Evolutionary conservation across 345 rosid genomes (phyloP), one percentile per base, ranked within the genome.

Genomic region (Sisymbrium irio): DNA sequence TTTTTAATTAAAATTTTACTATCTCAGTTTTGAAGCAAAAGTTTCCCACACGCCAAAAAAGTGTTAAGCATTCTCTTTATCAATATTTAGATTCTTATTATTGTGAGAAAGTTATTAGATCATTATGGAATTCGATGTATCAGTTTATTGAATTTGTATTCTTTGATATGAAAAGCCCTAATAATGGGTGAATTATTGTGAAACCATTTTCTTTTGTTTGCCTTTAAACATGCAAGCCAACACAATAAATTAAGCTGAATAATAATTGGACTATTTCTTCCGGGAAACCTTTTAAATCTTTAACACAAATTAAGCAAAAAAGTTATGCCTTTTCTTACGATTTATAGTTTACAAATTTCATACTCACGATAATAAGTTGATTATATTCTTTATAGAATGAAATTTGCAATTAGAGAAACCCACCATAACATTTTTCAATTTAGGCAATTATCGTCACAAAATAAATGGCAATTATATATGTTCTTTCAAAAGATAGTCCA

Each of bases 141-240:
- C 18, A 54, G 11, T 42, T 68, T 17, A 25, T 35, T 53, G 30
- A 57, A 68, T 35, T 27, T 49, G 36, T 61, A 46, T 19, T 39
- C 37, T 30, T 30, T 49, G 45, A 50, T 30, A 41, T 32, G 18
- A 27, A 67, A 69, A 62, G 57, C 79, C 67, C 19, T 54, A 36
- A 62, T 69, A 62, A 62, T 62, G 57, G 71, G 60, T 9, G 65
- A 55, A 62, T 69, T 44, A 76, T 62, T 62, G 71, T 54, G 9
- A 76, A 69, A 15, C 58, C 65, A 42, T 69, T 15, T 44, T 69
- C 50, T 69, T 69, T 54, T 76, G 75, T 76, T 69, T 46, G 53
- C 71, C 79, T 54, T 76, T 69, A 44, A 69, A 76, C 71, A 76
- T 76, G 75, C 59, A 62, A 69, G 63, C 64, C 79, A 61, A 53